Conservation (phyloP, 2,329 filamentous ascomycete genomes). For the Colletotrichum sp. region DNA sequence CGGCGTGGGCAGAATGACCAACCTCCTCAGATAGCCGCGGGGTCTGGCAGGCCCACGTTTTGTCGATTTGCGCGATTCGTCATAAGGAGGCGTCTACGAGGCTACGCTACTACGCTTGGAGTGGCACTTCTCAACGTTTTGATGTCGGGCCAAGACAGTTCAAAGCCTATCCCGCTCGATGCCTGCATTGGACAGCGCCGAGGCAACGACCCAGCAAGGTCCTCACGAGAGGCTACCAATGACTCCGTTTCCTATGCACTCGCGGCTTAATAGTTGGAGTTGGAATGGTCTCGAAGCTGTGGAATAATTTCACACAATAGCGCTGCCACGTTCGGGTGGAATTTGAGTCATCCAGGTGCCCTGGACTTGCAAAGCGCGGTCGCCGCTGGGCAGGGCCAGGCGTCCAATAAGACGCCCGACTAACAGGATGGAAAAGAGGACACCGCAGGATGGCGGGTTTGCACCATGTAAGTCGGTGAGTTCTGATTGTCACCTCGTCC, state of each 20-base stretch:
- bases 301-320: neutral
- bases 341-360: conserved; percentile 8
- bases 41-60: neutral
- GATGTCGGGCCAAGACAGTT: neutral
- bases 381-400: neutral
- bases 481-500: conserved; percentile 2
- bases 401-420: conserved; percentile 4
- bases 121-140: neutral
- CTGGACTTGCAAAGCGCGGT: neutral
- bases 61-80: neutral
- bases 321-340: neutral
- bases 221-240: neutral
- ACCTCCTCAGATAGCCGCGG: neutral
- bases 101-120: neutral
- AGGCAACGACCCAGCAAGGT: neutral
- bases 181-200: neutral
- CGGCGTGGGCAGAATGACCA: neutral
- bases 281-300: neutral
- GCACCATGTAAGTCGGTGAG: conserved; percentile 9
- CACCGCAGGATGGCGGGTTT: neutral
- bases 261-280: neutral
- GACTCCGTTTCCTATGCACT: neutral
- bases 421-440: neutral
- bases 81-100: neutral
- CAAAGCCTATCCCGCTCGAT: neutral